phyloP scores from a whole-genome alignment of 305 asterid genomes.

The Rubia balearica region DNA sequence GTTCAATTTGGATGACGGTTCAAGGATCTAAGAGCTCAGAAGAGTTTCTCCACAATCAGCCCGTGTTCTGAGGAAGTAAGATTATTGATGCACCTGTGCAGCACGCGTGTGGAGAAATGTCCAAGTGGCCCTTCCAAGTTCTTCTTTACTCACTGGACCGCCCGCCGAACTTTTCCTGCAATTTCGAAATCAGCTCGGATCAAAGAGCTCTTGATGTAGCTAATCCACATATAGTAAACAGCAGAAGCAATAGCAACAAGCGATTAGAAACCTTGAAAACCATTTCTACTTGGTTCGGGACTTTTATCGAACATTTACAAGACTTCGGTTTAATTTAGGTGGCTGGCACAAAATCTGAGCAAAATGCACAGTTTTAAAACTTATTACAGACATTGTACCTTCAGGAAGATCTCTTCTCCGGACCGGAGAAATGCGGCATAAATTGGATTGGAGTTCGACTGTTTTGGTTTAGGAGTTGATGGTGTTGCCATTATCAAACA shows the following conservation, averaged over 20 bases:
- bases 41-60: constrained; percentile 83
- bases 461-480: constrained; percentile 14
- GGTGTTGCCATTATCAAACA: neutral
- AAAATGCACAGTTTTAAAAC: neutral
- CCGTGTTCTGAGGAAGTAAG: constrained; percentile 88
- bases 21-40: constrained; percentile 95
- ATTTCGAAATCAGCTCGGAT: constrained; percentile 1
- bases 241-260: no score
- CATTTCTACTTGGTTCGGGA: constrained; percentile 19
- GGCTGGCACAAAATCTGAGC: neutral
- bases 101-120: constrained; percentile 91
- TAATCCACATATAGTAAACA: no score
- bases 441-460: constrained; percentile 8
- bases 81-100: constrained; percentile 60
- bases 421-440: constrained; percentile 27
- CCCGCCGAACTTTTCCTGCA: constrained; percentile 39
- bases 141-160: constrained; percentile 68
- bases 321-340: constrained; percentile 1
- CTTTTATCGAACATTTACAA: constrained; percentile 43
- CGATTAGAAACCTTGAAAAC: neutral
- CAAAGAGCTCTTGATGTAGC: constrained; percentile 5
- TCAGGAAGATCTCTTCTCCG: constrained; percentile 16
- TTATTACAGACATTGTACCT: constrained; percentile 26
- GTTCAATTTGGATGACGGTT: constrained; percentile 73
- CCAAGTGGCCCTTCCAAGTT: constrained; percentile 95